Base-by-base conservation (phyloP, 768 basidiomycete genomes). In the Lactarius psammicola region DNA sequence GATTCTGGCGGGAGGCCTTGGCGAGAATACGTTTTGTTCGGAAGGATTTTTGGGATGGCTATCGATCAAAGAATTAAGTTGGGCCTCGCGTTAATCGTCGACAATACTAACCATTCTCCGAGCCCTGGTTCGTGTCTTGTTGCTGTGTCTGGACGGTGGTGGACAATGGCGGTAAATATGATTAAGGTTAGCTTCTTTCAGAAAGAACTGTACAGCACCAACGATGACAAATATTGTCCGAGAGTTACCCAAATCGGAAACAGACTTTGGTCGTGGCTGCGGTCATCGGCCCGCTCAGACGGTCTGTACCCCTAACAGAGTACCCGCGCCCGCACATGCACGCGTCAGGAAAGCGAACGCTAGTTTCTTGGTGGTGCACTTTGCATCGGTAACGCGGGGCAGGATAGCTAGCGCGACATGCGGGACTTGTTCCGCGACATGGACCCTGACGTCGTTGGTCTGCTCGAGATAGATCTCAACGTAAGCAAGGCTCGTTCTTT, bases 301-400 rank as follows among this genome's bases (percentile, higher is more conserved):
- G 58, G 28, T 49, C 53, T 30, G 34, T 58, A 15, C 68, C 65
- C 20, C 49, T 40, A 15, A 40, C 49, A 4, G 60, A 15, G 11
- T 17, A 11, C 69, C 67, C 5, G 58, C 87, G 0, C 75, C 72
- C 33, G 87, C 90, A 4, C 86, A 85, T 75, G 85, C 85, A 61
- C 76, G 84, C 3, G 81, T 86, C 17, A 79, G 89, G 34, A 80
- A 90, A n/a, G 78, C 94, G 46, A 88, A 86, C n/a, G 87, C 89
- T 6, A 93, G 90, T 3, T 92, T 95, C 34, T 95, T 93, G 94
- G 92, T 94, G 0, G 81, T 95, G 30, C 94, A 96, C 74, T 96
- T 96, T 73, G 94, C 0, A 79, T 87, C 23, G 85, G 93, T 75
- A 86, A 90, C 69, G 84, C 82, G 51, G 87, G 89, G 3, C 75